A percentile compares a stretch with the other conserved stretches of the same genome.
Evolutionary conservation across 306 rosid genomes (phyloP).

Genomic region (Medicago arabica): DNA sequence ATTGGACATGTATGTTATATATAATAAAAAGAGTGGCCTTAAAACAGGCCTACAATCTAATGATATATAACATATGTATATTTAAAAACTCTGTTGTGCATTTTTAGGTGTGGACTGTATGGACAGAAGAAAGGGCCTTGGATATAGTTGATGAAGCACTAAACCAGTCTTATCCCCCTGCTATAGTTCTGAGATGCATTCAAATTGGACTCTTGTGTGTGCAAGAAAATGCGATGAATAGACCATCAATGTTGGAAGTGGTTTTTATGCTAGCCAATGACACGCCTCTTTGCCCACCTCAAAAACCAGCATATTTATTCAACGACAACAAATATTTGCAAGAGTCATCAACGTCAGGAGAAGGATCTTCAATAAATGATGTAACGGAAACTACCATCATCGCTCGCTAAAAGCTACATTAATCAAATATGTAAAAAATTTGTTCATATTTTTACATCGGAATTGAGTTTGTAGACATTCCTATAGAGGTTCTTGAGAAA

Average conservation of each 20-base stretch:
- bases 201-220: constrained; percentile 60
- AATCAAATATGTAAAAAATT: neutral
- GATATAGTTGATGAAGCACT: constrained; percentile 52
- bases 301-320: constrained; percentile 59
- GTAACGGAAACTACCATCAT: constrained; percentile 36
- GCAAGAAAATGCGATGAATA: constrained; percentile 49
- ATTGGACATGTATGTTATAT: constrained; percentile 45
- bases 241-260: constrained; percentile 63
- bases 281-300: constrained; percentile 45
- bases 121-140: constrained; percentile 55
- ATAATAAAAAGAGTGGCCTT: neutral
- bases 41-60: neutral
- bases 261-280: constrained; percentile 63
- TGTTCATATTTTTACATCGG: constrained; percentile 5
- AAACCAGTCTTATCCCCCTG: constrained; percentile 18
- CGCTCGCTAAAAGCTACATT: constrained; percentile 35
- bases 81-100: neutral
- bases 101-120: constrained; percentile 64
- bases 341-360: constrained; percentile 39
- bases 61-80: neutral
- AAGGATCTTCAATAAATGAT: constrained; percentile 52
- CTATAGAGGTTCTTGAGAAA: neutral
- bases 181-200: constrained; percentile 53
- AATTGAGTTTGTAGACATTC: neutral
- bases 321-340: constrained; percentile 1